Base-by-base conservation (phyloP, 371 early-diverging fungal genomes). In the Gilbertella persicaria region DNA sequence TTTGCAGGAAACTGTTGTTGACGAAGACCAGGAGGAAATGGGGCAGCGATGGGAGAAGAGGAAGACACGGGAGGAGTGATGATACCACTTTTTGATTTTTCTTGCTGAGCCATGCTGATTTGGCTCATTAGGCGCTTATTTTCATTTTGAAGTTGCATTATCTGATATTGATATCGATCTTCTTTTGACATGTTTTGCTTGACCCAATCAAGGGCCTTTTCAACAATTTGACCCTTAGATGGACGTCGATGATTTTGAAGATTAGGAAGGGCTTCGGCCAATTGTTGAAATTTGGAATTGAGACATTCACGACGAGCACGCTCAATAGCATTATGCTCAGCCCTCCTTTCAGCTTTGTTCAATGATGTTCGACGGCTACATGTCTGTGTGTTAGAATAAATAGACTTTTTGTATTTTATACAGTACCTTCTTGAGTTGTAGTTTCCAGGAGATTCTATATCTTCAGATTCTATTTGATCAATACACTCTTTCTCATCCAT, bases 261-360 rank as follows among this genome's bases (percentile, higher is more conserved):
- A 41, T 83, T 76, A 12, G 89, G 89, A 35, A 88, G 66, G 5
- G 84, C 67, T 46, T 79, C 72, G 19, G 89, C 89, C 41, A 88
- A 60, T 44, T 87, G 79, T 52, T 81, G 83, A 64, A 88, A 86
- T 53, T 83, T 79, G 24, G 73, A 69, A 67, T 87, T 87, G 30
- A 88, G 73, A 30, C 70, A 81, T 67, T 88, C 88, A 41, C 89
- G 79, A 24, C 89, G 73, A 20, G 88, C 88, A 25, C 89, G 75
- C 58, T 88, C 89, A 50, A 86, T 83, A 10, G 89, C 89, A 58
- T 88, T 88, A 64, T 88, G 89, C 44, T 78, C 84, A 21, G 86
- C 88, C 25, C 87, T 76, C 55, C 80, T 71, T 52, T 86, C 80
- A 9, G 84, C 84, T 53, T 72, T 61, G 17, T 35, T 53, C 16